Percentiles rank a stretch among this genome's conserved stretches.
Conservation (phyloP, 106 monocot genomes). For the Dactylorhiza incarnata region DNA sequence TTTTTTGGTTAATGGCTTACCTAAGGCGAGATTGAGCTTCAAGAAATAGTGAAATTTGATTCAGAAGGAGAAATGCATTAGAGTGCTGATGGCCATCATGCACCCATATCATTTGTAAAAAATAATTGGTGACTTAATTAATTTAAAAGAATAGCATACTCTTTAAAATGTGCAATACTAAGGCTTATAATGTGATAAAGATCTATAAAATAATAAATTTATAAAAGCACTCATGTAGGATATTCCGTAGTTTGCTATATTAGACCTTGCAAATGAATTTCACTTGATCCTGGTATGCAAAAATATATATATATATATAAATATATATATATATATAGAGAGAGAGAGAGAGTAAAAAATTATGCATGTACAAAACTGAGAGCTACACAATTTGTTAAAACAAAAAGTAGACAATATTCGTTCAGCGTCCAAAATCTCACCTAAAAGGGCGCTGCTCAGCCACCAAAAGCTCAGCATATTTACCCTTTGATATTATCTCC, state of each 20-base stretch:
- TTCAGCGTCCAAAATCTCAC: conserved; percentile 17
- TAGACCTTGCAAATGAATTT: neutral
- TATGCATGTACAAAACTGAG: neutral
- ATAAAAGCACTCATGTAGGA: neutral
- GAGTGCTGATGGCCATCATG: too few relatives aligned
- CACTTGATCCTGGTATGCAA: neutral
- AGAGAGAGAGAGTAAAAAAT: neutral
- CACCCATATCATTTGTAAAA: neutral
- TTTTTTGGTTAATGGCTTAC: too few relatives aligned
- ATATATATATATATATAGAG: too few relatives aligned
- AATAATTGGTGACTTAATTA: neutral
- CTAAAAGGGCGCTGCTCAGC: conserved; percentile 89
- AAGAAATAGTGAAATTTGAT: too few relatives aligned
- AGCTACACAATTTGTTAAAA: neutral
- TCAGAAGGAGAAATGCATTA: too few relatives aligned
- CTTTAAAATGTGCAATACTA: neutral
- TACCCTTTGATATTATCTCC: conserved; percentile 83
- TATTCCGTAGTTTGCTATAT: neutral
- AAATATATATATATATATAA: too few relatives aligned
- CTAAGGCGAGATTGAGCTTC: too few relatives aligned
- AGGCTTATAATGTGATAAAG: neutral
- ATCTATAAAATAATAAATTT: neutral
- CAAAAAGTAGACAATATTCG: neutral
- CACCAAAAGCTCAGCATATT: conserved; percentile 73
- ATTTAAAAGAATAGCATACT: neutral